Percentiles rank a stretch among this genome's conserved stretches.
Conservation (phyloP, 352 stramenopile genomes). For the Globisporangium uncinulatum region DNA sequence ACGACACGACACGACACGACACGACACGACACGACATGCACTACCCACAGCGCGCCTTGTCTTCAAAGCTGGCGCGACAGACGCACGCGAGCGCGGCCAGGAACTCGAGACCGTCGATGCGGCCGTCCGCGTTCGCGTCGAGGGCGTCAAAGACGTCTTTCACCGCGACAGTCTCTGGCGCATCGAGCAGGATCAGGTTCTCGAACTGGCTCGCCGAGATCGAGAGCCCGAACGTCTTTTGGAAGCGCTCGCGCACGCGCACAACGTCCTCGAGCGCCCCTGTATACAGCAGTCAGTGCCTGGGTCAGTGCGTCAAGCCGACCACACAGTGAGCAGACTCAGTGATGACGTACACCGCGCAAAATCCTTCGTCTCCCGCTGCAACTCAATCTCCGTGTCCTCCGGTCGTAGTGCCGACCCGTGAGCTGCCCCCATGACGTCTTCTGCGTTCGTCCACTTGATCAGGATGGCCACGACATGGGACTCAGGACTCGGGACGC, state of each 20-base stretch:
- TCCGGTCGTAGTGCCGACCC: constrained; percentile 44
- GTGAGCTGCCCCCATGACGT: constrained; percentile 44
- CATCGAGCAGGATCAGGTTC: constrained; percentile 57
- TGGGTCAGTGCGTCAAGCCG: neutral
- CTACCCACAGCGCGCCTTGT: constrained; percentile 64
- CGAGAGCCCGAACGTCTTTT: constrained; percentile 68
- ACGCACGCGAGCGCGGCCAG: constrained; percentile 65
- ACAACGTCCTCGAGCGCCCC: constrained; percentile 65
- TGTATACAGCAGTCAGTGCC: constrained; percentile 10
- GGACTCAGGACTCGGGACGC: too few species aligned
- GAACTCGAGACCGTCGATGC: constrained; percentile 79
- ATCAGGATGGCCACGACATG: neutral
- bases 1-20: too few species aligned
- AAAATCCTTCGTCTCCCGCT: constrained; percentile 74
- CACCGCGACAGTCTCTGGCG: constrained; percentile 45
- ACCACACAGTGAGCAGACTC: neutral
- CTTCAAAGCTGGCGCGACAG: constrained; percentile 68
- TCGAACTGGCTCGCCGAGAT: constrained; percentile 77
- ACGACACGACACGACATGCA: neutral
- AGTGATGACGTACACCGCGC: constrained; percentile 43
- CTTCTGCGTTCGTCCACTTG: neutral
- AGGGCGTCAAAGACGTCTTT: constrained; percentile 73
- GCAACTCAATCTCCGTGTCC: constrained; percentile 56
- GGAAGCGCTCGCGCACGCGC: constrained; percentile 55
- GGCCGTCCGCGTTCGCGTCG: constrained; percentile 64